Evolutionary conservation across 108 stramenopile genomes (phyloP).

Genomic region (Cyclotella sp.): DNA sequence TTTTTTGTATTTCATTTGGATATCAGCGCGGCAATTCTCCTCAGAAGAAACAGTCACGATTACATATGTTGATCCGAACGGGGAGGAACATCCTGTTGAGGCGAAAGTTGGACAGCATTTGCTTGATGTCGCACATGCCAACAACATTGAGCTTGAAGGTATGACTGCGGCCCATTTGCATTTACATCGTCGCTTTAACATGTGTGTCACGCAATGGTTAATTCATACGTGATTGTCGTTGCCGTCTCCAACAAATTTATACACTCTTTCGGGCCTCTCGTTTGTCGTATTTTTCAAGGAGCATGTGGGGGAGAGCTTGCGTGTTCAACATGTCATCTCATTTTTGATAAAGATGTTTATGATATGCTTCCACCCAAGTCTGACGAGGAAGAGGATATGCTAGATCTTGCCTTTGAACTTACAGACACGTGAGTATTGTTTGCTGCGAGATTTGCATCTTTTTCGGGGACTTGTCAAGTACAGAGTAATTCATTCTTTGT

Average conservation of each 20-base stretch:
- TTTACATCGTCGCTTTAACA: no score
- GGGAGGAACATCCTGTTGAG: constrained; percentile 65
- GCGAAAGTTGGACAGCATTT: constrained; percentile 82
- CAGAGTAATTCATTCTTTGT: background rate
- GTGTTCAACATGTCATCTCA: constrained; percentile 93
- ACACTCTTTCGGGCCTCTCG: constrained; percentile 7
- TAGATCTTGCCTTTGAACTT: constrained; percentile 97
- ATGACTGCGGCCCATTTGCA: background rate
- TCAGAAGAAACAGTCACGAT: constrained; percentile 64
- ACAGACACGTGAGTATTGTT: constrained; percentile 89
- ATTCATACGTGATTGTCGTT: no score
- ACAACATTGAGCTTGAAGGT: constrained; percentile 91
- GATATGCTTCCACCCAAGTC: constrained; percentile 86
- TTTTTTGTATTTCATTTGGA: no score
- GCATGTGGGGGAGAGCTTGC: constrained; percentile 90
- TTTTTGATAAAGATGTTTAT: constrained; percentile 90
- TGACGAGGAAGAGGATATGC: constrained; percentile 99
- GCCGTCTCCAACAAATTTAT: background rate
- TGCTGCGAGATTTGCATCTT: background rate
- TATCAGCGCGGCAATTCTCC: constrained; percentile 25
- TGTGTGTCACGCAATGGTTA: no score
- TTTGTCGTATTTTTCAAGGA: constrained; percentile 30
- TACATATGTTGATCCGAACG: constrained; percentile 73
- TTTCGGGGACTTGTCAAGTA: background rate
- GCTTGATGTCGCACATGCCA: constrained; percentile 84